Evolutionary conservation across 257 asterid species (phyloP), one percentile per base, ranked within the genome.

Genomic region (Forsythia suspensa): DNA sequence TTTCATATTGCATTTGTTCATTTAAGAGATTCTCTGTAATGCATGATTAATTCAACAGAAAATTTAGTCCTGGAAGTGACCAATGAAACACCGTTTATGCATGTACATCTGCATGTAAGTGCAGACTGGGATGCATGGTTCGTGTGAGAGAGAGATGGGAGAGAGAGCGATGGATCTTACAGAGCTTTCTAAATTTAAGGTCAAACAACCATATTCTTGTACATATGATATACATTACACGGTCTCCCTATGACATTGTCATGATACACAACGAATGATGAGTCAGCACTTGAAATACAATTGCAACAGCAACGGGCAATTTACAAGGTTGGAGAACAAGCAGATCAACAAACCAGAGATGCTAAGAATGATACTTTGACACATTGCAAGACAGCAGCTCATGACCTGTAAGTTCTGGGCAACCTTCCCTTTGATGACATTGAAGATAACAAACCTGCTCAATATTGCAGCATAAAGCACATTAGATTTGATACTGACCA

Each of bases 321-420:
- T 36, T 78, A 84, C 87, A 84, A 44, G 80, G 76, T 70, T 72
- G 29, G 55, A 43, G 8, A 52, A 76, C 76, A 79, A 52, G 78
- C 70, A 79, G 76, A 65, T 52, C 76, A 74, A 44, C 68, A 44
- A 36, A 44, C 76, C 40, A 72, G 63, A 42, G 34, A 72, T 24
- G 3, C 16, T 21, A 72, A 20, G 52, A 71, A n/a, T 39, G 55
- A 48, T 13, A 46, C 48, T 41, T n/a, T 1, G 55, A 15, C 52
- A 8, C 13, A 41, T 34, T 20, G 16, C 7, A 43, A 67, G 41
- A 37, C 41, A 10, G 57, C 48, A 66, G 80, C 24, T 36, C 34
- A 55, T 72, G 66, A 63, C 51, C 29, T 24, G 74, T 77, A 67
- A 72, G 71, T 70, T 73, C 73, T 71, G 21, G 11, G 77, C 80